A percentile compares a stretch with the other conserved stretches of the same genome.
These are phyloP conservation scores for Strobilomyces dryophilus DNA, from an alignment of 768 basidiomycete species.

Conservation along the genomic window DNA sequence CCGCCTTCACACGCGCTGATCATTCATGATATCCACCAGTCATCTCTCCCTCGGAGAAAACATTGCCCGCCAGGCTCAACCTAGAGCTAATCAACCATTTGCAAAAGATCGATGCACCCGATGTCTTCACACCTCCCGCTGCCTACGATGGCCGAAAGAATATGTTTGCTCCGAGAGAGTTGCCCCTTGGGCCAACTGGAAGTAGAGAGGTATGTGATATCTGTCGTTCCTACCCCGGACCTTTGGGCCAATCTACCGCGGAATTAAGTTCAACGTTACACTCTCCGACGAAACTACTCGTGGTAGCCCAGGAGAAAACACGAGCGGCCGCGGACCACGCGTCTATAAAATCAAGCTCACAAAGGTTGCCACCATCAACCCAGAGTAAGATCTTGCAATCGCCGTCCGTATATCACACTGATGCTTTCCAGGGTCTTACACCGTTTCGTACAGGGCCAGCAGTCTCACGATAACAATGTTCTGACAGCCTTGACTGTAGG, in stretches of 20 bases:
- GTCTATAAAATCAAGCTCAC: constrained; percentile 62
- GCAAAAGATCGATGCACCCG: constrained; percentile 52
- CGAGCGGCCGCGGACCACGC: constrained; percentile 46
- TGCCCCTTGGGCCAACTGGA: constrained; percentile 53
- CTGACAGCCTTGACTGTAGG: constrained; percentile 62
- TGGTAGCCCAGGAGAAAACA: constrained; percentile 31
- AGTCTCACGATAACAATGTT: constrained; percentile 65
- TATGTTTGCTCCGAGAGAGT: constrained; percentile 55
- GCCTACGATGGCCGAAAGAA: constrained; percentile 84
- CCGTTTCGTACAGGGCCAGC: constrained; percentile 60
- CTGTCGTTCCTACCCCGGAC: background rate
- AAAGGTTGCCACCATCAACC: constrained; percentile 56
- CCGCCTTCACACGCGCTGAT: constrained; percentile 10
- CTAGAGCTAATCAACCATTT: constrained; percentile 64
- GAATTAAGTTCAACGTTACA: constrained; percentile 56
- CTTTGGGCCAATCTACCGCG: constrained; percentile 3
- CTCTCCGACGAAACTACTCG: constrained; percentile 38
- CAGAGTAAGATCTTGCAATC: constrained; percentile 36
- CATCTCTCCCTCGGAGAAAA: constrained; percentile 66
- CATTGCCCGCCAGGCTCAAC: constrained; percentile 61
- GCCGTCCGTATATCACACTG: constrained; percentile 20
- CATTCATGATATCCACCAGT: constrained; percentile 34
- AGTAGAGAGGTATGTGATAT: constrained; percentile 46
- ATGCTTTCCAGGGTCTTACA: constrained; percentile 47
- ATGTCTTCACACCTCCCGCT: constrained; percentile 68